These are phyloP conservation scores for Coemansia sp. DNA, from an alignment of 192 early-diverging fungal genomes.

Conservation along the genomic window DNA sequence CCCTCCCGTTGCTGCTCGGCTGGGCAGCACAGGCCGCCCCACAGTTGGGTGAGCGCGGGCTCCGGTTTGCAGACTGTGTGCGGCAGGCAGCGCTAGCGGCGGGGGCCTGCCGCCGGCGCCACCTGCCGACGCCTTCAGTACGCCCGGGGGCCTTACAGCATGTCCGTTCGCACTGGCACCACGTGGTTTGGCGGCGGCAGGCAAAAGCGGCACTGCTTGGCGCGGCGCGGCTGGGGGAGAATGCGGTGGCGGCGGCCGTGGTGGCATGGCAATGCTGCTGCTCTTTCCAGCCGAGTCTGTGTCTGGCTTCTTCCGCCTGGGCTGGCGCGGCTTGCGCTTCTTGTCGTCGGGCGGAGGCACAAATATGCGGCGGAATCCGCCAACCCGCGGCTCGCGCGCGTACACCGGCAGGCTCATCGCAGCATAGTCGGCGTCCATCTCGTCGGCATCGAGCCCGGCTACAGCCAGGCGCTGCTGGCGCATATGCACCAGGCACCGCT, in stretches of 20 bases:
- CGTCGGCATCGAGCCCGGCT: conserved; percentile 28
- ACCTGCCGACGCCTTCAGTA: no score
- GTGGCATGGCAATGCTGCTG: neutral
- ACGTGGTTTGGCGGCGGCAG: neutral
- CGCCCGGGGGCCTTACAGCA: neutral
- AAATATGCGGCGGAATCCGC: conserved; percentile 24
- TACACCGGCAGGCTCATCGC: conserved; percentile 41
- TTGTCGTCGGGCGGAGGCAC: conserved; percentile 25
- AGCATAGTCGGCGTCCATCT: conserved; percentile 44
- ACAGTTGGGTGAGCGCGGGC: neutral
- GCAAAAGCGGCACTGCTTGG: neutral
- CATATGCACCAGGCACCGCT: conserved; percentile 31
- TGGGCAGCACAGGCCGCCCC: no score
- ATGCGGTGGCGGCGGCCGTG: neutral
- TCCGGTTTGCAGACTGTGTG: neutral
- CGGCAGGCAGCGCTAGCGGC: neutral
- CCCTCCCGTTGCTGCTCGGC: neutral
- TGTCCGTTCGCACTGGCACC: neutral
- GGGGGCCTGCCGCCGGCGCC: neutral
- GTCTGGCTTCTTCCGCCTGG: conserved; percentile 20
- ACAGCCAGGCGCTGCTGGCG: conserved; percentile 34
- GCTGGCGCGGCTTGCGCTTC: conserved; percentile 44
- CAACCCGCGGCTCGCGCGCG: conserved; percentile 23
- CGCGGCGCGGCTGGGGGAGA: neutral
- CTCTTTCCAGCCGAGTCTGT: neutral